These are phyloP conservation scores for Syzygium malaccense DNA, from an alignment of 441 rosid genomes.

Conservation along the genomic window DNA sequence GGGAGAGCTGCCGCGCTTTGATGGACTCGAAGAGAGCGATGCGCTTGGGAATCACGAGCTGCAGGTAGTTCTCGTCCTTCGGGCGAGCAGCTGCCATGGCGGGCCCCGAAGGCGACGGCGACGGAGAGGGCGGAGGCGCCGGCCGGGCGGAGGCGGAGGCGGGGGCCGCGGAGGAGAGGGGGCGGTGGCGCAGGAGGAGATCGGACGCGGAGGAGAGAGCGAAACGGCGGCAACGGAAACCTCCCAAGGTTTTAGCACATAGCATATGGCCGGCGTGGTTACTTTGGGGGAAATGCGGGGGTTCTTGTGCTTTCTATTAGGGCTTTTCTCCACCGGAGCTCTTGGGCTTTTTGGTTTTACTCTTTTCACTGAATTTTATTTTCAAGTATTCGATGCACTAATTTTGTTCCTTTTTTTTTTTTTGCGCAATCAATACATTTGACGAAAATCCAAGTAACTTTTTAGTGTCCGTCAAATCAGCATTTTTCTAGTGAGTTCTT, in stretches of 20 bases:
- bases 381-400: not conserved
- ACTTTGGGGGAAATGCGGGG: not conserved
- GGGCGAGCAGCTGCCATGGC: conserved; percentile 22
- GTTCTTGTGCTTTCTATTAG: not conserved
- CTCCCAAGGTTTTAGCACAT: not conserved
- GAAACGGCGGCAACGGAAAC: not conserved
- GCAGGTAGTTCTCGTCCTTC: conserved; percentile 63
- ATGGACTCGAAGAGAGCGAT: conserved; percentile 59
- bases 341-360: not conserved
- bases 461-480: not conserved
- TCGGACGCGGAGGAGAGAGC: not conserved
- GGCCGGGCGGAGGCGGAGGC: not conserved
- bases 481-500: not conserved
- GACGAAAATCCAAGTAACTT: not conserved
- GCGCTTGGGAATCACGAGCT: conserved; percentile 58
- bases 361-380: not conserved
- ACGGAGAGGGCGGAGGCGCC: not conserved
- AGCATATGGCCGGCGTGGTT: not conserved
- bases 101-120: conserved; percentile 13
- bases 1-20: conserved; percentile 52
- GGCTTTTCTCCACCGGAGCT: not conserved
- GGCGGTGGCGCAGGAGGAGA: conserved; percentile 20
- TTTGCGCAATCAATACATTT: not conserved
- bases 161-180: conserved; percentile 14
- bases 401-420: no score